Base-by-base conservation (phyloP, 306 rosid species). In the Prunus mongolica region DNA sequence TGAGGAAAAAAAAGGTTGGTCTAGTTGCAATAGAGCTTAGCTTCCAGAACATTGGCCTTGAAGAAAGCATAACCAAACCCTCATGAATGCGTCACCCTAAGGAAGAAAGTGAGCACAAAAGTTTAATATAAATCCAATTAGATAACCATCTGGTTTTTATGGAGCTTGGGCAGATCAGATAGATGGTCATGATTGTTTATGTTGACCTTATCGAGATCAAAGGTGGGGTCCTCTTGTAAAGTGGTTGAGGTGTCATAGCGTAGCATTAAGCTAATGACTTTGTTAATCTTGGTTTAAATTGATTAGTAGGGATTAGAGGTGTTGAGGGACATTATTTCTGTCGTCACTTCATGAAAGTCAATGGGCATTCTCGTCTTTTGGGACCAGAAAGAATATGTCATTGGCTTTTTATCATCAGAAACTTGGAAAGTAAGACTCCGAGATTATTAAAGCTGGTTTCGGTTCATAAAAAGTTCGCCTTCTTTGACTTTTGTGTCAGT, bases 31-130 rank as follows among this genome's bases (percentile, higher is more conserved):
- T 49, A 34, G 15, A 18, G 47, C 54, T 73, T 55, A 11, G 61
- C 76, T 81, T 88, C 92, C 82, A 84, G 90, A 86, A 87, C 24
- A 70, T 69, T n/a, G 34, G 12, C 11, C 24, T 47, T 47, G 15
- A 46, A 19, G 20, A 61, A 6, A 12, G 30, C 38, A 56, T 30
- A 10, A 45, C 28, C 20, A 30, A 41, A 30, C 63, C 24, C 60
- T 38, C 30, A 13, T 25, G 32, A 52, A 4, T 74, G 34, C 71
- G 65, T 72, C 71, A 79, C 30, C 75, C 57, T 68, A n/a, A 30
- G 69, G 27, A 76, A 60, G 2, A 30, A 1, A 6, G 68, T 19
- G 70, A 74, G 77, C 75, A 57, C 58, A 49, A 18, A 18, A 38
- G 44, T 6, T 38, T 38, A 38, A 38, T 38, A 38, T 38, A 0